Evolutionary conservation across 2,329 filamentous ascomycete species (phyloP).

Genomic region (Hypoxylon sp.): DNA sequence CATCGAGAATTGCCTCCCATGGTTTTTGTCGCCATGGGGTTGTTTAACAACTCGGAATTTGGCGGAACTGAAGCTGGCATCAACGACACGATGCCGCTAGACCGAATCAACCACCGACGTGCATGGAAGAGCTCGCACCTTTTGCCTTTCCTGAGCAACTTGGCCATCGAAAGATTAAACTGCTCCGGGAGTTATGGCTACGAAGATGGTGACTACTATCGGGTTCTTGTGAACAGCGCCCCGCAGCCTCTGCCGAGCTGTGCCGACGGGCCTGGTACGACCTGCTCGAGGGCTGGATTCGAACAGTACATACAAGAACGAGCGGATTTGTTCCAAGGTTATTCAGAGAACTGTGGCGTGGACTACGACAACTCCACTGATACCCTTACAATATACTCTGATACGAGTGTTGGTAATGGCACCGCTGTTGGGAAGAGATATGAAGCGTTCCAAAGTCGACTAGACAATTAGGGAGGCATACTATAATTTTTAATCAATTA

Average conservation of each 20-base stretch:
- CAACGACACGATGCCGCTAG: slow-evolving; percentile 71
- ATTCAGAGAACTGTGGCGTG: slow-evolving; percentile 50
- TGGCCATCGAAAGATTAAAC: slow-evolving; percentile 71
- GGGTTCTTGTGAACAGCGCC: slow-evolving; percentile 55
- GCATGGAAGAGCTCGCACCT: slow-evolving; percentile 70
- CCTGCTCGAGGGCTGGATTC: slow-evolving; percentile 53
- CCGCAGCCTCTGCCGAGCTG: slow-evolving; percentile 54
- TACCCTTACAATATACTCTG: slow-evolving; percentile 42
- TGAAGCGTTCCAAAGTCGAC: slow-evolving; percentile 27
- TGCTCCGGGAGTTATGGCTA: slow-evolving; percentile 66
- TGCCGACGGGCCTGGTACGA: slow-evolving; percentile 54
- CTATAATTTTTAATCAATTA: background rate
- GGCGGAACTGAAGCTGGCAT: slow-evolving; percentile 57
- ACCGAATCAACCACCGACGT: slow-evolving; percentile 68
- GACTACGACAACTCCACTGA: slow-evolving; percentile 45
- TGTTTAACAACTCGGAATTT: slow-evolving; percentile 73
- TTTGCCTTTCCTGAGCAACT: slow-evolving; percentile 71
- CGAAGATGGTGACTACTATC: slow-evolving; percentile 59
- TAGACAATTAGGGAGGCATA: slow-evolving; percentile 5
- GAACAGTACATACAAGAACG: slow-evolving; percentile 51
- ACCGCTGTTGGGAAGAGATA: slow-evolving; percentile 44
- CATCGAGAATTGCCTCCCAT: slow-evolving; percentile 74
- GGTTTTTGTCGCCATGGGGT: slow-evolving; percentile 70
- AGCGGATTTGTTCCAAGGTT: slow-evolving; percentile 51
- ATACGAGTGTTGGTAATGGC: slow-evolving; percentile 40